These are phyloP conservation scores for Fusarium poae DNA, from an alignment of 2,329 filamentous ascomycete genomes.

Conservation along the genomic window DNA sequence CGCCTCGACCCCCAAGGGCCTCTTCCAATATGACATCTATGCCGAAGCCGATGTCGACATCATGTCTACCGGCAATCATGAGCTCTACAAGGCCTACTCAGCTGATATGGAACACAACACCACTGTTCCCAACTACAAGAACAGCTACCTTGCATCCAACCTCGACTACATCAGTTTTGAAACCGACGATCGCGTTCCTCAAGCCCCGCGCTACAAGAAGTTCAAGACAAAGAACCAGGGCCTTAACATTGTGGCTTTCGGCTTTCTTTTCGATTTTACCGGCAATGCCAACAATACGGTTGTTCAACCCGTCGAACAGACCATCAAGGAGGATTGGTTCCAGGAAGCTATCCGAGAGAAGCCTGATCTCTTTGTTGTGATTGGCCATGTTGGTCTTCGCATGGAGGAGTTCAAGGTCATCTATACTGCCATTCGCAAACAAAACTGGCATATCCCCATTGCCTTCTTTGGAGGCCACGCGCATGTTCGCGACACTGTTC, in stretches of 20 bases:
- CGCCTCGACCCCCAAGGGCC: constrained; percentile 85
- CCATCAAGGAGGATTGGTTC: constrained; percentile 90
- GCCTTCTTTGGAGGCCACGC: constrained; percentile 92
- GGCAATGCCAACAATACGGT: constrained; percentile 92
- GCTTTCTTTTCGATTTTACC: constrained; percentile 94
- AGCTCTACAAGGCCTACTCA: constrained; percentile 86
- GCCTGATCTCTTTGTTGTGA: constrained; percentile 87
- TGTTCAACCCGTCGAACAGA: constrained; percentile 82
- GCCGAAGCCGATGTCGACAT: constrained; percentile 86
- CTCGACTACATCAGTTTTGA: constrained; percentile 85
- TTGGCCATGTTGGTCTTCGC: constrained; percentile 85
- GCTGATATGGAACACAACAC: constrained; percentile 81
- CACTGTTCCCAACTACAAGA: constrained; percentile 85
- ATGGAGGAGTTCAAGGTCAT: constrained; percentile 84
- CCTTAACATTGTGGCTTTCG: constrained; percentile 87
- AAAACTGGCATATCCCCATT: constrained; percentile 85
- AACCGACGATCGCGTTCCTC: constrained; percentile 77
- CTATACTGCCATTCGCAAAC: constrained; percentile 80
- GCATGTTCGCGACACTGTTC: constrained; percentile 86
- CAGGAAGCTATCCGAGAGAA: constrained; percentile 86
- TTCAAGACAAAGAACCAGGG: constrained; percentile 93
- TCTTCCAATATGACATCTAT: constrained; percentile 89
- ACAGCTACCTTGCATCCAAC: constrained; percentile 89
- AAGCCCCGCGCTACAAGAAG: constrained; percentile 86
- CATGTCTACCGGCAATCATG: constrained; percentile 91